phyloP scores from a whole-genome alignment of 1,284 basidiomycete species.

The Tilletia indica region DNA sequence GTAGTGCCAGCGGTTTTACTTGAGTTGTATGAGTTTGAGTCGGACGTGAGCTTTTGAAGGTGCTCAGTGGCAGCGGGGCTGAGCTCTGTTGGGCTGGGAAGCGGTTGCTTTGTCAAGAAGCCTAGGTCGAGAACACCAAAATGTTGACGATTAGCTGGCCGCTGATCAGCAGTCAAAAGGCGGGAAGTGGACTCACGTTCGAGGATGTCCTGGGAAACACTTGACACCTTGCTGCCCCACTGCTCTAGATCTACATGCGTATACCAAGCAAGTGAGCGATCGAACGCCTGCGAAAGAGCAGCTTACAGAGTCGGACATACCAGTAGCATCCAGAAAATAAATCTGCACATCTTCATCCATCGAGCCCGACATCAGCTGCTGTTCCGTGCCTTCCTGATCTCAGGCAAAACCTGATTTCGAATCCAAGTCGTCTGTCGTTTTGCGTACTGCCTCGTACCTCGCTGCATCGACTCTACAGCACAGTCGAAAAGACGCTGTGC shows the following conservation, averaged over 20 bases:
- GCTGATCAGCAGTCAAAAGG: neutral
- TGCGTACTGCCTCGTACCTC: slow-evolving; percentile 85
- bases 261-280: neutral
- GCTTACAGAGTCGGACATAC: slow-evolving; percentile 57
- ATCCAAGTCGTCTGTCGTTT: slow-evolving; percentile 91
- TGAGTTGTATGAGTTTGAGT: neutral
- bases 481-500: slow-evolving; percentile 58
- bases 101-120: neutral
- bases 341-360: slow-evolving; percentile 51
- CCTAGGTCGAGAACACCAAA: neutral
- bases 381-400: slow-evolving; percentile 61
- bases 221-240: slow-evolving; percentile 3
- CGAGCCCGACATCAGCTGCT: slow-evolving; percentile 22
- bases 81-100: neutral
- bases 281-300: neutral
- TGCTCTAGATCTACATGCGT: slow-evolving; percentile 59
- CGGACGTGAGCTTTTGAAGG: neutral
- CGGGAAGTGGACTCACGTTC: slow-evolving; percentile 6
- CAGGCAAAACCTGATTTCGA: slow-evolving; percentile 81
- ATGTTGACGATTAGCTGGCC: neutral
- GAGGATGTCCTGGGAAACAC: slow-evolving; percentile 8
- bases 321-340: slow-evolving; percentile 72
- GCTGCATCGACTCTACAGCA: slow-evolving; percentile 78
- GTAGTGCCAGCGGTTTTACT: neutral
- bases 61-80: neutral